Evolutionary conservation across 257 asterid genomes (phyloP).

Genomic region (Solanum piurae): DNA sequence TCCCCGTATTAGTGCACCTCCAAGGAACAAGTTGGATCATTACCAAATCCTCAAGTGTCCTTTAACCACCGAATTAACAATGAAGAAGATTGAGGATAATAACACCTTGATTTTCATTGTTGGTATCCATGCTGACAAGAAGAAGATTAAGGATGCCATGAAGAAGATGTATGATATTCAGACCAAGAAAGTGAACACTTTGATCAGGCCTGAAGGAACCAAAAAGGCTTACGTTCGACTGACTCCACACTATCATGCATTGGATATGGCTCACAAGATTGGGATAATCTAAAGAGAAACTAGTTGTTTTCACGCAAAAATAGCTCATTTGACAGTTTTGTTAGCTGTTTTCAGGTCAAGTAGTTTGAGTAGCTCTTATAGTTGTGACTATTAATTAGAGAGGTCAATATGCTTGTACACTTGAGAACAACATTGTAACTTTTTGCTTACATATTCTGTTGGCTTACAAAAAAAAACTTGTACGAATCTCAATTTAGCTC

Average conservation of each 20-base stretch:
- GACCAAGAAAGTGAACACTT: slow-evolving; percentile 22
- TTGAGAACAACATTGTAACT: background rate
- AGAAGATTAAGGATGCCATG: slow-evolving; percentile 10
- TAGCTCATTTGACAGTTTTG: background rate
- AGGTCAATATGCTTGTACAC: background rate
- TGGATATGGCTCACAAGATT: slow-evolving; percentile 7
- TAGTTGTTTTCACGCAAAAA: background rate
- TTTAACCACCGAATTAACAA: slow-evolving; percentile 17
- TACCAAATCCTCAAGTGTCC: slow-evolving; percentile 17
- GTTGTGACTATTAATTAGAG: background rate
- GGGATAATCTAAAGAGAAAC: slow-evolving; percentile 4
- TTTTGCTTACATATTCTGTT: background rate
- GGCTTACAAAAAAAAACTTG: too few species aligned
- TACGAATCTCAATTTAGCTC: too few species aligned
- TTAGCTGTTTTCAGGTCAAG: background rate
- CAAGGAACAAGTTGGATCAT: slow-evolving; percentile 15
- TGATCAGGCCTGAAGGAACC: slow-evolving; percentile 19
- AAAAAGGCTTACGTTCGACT: slow-evolving; percentile 13
- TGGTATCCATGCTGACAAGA: background rate
- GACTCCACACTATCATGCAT: background rate
- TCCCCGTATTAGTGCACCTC: slow-evolving; percentile 16
- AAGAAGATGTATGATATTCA: slow-evolving; percentile 22
- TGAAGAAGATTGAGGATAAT: background rate
- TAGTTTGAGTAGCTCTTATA: background rate
- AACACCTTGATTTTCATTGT: slow-evolving; percentile 11